These are phyloP conservation scores for Alopecurus myosuroides DNA, from an alignment of 176 grass and related monocot genomes.

Conservation along the genomic window DNA sequence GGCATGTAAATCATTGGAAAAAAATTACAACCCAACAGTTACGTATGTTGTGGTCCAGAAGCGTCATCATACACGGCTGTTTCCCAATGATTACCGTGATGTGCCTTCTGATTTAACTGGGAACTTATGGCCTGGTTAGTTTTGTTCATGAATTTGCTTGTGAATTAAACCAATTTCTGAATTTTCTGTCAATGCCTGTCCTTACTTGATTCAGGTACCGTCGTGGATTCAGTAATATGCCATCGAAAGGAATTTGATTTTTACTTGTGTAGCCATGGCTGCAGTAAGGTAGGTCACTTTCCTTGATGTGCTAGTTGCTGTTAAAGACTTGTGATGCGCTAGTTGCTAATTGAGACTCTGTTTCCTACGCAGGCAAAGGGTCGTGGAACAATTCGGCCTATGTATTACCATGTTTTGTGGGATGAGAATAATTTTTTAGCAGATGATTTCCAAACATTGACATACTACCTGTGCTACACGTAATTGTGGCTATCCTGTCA, in stretches of 20 bases:
- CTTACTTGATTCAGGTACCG: constrained; percentile 34
- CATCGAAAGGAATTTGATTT: constrained; percentile 79
- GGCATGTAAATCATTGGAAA: constrained; percentile 60
- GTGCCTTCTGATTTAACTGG: constrained; percentile 23
- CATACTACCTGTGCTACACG: constrained; percentile 74
- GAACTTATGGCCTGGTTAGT: constrained; percentile 59
- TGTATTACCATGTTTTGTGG: constrained; percentile 63
- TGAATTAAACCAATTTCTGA: too few species aligned
- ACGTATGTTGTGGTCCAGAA: constrained; percentile 76
- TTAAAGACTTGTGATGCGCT: background rate
- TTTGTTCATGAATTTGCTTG: too few species aligned
- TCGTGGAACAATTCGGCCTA: constrained; percentile 45
- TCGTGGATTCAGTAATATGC: constrained; percentile 67
- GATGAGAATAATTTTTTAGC: constrained; percentile 65
- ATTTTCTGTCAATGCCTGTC: too few species aligned
- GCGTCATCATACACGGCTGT: constrained; percentile 62
- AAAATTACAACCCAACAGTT: constrained; percentile 53
- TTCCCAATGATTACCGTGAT: constrained; percentile 46
- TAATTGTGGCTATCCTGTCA: background rate
- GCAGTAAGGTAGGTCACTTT: constrained; percentile 40
- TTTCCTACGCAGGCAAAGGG: background rate
- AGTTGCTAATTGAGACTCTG: background rate
- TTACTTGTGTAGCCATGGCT: constrained; percentile 66
- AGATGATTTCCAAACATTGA: constrained; percentile 53
- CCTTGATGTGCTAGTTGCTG: background rate